phyloP scores from a whole-genome alignment of 306 rosid species.

The Prinsepia uniflora region DNA sequence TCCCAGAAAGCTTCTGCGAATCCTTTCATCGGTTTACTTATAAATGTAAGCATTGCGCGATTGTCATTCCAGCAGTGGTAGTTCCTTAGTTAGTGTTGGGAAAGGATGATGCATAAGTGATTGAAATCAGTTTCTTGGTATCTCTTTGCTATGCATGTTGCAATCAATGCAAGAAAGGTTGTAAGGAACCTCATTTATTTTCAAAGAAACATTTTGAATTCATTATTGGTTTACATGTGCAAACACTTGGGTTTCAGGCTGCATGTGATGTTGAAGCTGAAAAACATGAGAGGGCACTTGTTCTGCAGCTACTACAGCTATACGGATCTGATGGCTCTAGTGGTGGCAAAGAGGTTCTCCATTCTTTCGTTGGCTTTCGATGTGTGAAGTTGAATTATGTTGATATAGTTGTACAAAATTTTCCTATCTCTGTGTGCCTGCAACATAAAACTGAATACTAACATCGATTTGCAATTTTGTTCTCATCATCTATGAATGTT shows the following conservation, averaged over 20 bases:
- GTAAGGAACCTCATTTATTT: neutral
- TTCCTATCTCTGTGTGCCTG: too few species aligned
- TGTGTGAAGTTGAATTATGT: neutral
- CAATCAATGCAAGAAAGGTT: neutral
- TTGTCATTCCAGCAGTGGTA: neutral
- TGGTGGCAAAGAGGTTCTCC: constrained; percentile 66
- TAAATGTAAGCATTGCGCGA: constrained; percentile 46
- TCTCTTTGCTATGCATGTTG: neutral
- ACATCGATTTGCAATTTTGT: too few species aligned
- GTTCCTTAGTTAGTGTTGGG: neutral
- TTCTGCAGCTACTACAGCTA: constrained; percentile 74
- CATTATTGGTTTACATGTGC: constrained; percentile 2
- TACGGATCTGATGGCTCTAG: constrained; percentile 49
- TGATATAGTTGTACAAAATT: too few species aligned
- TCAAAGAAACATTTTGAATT: too few species aligned
- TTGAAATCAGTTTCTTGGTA: neutral
- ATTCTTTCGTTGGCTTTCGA: neutral
- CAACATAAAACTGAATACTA: too few species aligned
- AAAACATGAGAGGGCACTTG: constrained; percentile 76
- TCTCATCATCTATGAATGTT: too few species aligned
- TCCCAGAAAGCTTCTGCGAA: constrained; percentile 63
- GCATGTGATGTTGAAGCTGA: constrained; percentile 68
- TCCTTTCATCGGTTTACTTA: constrained; percentile 64
- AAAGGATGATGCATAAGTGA: neutral
- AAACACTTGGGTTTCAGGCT: constrained; percentile 44